Percentiles rank a stretch among this genome's conserved stretches.
Conservation (phyloP, 768 basidiomycete genomes). For the Dioszegia aurantiaca region DNA sequence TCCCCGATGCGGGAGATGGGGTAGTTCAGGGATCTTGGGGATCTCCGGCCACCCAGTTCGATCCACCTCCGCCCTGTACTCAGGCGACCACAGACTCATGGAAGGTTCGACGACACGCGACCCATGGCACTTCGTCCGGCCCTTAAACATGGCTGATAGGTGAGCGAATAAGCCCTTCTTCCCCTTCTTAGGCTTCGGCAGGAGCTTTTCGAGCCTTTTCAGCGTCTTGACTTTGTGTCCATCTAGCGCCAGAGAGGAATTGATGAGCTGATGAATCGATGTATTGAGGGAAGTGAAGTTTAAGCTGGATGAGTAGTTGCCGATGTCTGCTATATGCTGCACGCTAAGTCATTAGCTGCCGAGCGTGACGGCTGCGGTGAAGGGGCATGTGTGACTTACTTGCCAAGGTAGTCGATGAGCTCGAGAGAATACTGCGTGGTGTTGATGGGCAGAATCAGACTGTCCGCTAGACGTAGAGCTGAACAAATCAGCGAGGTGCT, state of each 20-base stretch:
- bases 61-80: not conserved
- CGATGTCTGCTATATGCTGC: slow-evolving; percentile 54
- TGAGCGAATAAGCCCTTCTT: not conserved
- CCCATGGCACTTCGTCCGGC: not conserved
- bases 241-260: slow-evolving; percentile 50
- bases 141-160: not conserved
- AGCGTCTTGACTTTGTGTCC: slow-evolving; percentile 29
- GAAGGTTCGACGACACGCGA: not conserved
- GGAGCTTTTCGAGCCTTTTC: slow-evolving; percentile 36
- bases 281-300: slow-evolving; percentile 44
- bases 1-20: not conserved
- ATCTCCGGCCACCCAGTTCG: slow-evolving; percentile 6
- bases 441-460: slow-evolving; percentile 64
- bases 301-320: slow-evolving; percentile 27
- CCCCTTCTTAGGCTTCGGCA: slow-evolving; percentile 29
- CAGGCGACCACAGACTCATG: not conserved
- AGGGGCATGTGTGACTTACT: slow-evolving; percentile 54
- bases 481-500: slow-evolving; percentile 7
- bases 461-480: slow-evolving; percentile 59
- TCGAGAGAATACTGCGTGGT: slow-evolving; percentile 67
- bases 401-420: slow-evolving; percentile 59
- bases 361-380: not conserved
- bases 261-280: slow-evolving; percentile 47
- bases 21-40: slow-evolving; percentile 7
- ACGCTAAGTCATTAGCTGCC: slow-evolving; percentile 54